Percentiles rank a stretch among this genome's conserved stretches.
These are phyloP conservation scores for Chytriomyces confervae DNA, from an alignment of 192 early-diverging fungal genomes.

Conservation along the genomic window DNA sequence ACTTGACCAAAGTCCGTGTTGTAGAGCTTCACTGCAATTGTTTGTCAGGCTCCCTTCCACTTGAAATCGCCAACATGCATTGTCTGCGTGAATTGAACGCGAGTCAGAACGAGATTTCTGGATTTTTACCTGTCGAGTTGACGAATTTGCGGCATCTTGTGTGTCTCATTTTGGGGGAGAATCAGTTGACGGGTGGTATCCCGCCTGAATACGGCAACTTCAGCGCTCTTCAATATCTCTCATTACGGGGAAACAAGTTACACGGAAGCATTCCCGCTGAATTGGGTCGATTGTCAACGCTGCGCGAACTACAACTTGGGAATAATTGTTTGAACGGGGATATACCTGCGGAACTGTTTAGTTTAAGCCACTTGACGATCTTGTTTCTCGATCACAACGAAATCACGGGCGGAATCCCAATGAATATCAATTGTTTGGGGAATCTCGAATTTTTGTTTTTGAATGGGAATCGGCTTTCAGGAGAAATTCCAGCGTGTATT, in stretches of 20 bases:
- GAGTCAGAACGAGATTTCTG: neutral
- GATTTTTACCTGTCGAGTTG: neutral
- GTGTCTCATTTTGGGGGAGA: neutral
- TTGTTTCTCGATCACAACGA: neutral
- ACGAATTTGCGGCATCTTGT: neutral
- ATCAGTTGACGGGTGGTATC: neutral
- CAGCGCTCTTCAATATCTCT: neutral
- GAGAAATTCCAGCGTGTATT: neutral
- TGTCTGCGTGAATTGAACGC: neutral
- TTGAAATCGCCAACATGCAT: too few species aligned
- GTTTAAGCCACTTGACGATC: neutral
- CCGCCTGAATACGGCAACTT: neutral
- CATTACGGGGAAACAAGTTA: neutral
- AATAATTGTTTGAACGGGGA: neutral
- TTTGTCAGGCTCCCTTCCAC: too few species aligned
- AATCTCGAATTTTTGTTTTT: neutral
- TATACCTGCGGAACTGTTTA: neutral
- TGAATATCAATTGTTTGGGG: neutral
- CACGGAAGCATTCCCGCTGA: neutral
- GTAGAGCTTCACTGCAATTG: too few species aligned
- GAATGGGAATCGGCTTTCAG: neutral
- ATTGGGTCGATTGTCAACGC: neutral
- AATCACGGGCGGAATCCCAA: neutral
- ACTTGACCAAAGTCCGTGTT: too few species aligned
- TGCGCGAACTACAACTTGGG: neutral